Conservation (phyloP, 352 stramenopile genomes). For the Globisporangium abappressorium region DNA sequence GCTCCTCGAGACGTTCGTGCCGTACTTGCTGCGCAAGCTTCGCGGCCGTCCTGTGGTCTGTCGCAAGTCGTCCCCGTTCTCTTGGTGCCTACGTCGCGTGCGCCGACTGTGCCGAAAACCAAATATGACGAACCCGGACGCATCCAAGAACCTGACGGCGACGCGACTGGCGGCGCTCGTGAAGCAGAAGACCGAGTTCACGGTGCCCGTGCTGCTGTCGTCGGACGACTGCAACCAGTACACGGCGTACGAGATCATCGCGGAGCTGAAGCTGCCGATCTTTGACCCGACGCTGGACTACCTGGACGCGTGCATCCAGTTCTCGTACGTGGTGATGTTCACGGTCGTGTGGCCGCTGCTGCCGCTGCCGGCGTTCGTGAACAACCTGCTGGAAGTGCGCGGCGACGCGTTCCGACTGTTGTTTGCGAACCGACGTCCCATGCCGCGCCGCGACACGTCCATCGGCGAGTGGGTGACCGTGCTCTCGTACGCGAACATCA, state of each 20-base stretch:
- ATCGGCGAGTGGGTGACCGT: conserved; percentile 86
- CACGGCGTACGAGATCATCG: conserved; percentile 83
- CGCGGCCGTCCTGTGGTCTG: conserved; percentile 64
- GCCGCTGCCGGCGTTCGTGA: conserved; percentile 82
- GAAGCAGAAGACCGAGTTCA: conserved; percentile 66
- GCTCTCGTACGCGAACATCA: conserved; percentile 84
- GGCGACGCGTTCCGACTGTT: conserved; percentile 80
- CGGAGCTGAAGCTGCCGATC: conserved; percentile 74
- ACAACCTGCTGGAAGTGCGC: conserved; percentile 85
- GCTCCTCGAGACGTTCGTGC: conserved; percentile 83
- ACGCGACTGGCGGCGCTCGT: conserved; percentile 65
- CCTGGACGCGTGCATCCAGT: conserved; percentile 85
- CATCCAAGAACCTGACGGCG: conserved; percentile 55
- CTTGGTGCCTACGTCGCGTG: conserved; percentile 47
- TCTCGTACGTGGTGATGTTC: conserved; percentile 91
- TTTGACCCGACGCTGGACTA: conserved; percentile 88
- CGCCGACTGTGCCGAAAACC: conserved; percentile 30
- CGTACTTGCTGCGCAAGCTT: conserved; percentile 79
- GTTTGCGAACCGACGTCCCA: conserved; percentile 75
- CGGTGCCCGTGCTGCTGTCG: conserved; percentile 56
- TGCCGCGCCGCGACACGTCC: conserved; percentile 76
- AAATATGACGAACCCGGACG: conserved; percentile 7
- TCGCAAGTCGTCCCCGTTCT: conserved; percentile 57
- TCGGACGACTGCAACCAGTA: conserved; percentile 87
- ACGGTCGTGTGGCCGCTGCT: conserved; percentile 87